These are phyloP conservation scores for Russula brevipes DNA, from an alignment of 768 basidiomycete genomes.

Conservation along the genomic window DNA sequence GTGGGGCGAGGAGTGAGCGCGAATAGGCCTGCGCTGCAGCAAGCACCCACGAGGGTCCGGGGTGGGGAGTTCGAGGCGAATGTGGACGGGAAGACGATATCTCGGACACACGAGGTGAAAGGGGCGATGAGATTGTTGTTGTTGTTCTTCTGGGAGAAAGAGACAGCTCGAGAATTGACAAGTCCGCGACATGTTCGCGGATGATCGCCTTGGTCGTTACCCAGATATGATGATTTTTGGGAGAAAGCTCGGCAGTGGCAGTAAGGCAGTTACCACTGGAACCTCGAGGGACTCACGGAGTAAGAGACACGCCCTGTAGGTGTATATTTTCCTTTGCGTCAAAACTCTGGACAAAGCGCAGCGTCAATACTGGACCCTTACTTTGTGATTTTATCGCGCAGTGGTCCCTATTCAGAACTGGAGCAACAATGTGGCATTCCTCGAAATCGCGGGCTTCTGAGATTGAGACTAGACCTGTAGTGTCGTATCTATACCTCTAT, in stretches of 20 bases:
- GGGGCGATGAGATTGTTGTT: constrained; percentile 78
- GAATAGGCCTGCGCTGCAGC: constrained; percentile 88
- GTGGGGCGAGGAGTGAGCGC: constrained; percentile 70
- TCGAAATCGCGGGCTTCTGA: constrained; percentile 28
- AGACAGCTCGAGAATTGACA: constrained; percentile 78
- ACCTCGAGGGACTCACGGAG: constrained; percentile 75
- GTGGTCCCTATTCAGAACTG: constrained; percentile 62
- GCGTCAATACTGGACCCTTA: constrained; percentile 33
- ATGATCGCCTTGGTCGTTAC: constrained; percentile 73
- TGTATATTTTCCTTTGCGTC: constrained; percentile 58
- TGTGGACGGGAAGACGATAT: constrained; percentile 52
- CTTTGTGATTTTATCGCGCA: constrained; percentile 66
- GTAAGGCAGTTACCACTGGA: constrained; percentile 27
- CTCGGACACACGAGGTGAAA: constrained; percentile 76
- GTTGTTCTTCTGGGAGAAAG: constrained; percentile 98
- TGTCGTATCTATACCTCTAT: constrained; percentile 62
- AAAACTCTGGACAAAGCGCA: not conserved
- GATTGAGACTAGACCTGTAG: not conserved
- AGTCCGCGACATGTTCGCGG: constrained; percentile 78
- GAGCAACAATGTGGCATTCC: constrained; percentile 91
- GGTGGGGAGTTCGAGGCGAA: constrained; percentile 9
- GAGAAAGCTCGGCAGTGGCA: constrained; percentile 25
- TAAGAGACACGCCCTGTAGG: constrained; percentile 84
- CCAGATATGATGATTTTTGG: constrained; percentile 60
- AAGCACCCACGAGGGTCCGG: constrained; percentile 88